phyloP scores from a whole-genome alignment of 2,329 filamentous ascomycete species.

The Volutella citrinella region DNA sequence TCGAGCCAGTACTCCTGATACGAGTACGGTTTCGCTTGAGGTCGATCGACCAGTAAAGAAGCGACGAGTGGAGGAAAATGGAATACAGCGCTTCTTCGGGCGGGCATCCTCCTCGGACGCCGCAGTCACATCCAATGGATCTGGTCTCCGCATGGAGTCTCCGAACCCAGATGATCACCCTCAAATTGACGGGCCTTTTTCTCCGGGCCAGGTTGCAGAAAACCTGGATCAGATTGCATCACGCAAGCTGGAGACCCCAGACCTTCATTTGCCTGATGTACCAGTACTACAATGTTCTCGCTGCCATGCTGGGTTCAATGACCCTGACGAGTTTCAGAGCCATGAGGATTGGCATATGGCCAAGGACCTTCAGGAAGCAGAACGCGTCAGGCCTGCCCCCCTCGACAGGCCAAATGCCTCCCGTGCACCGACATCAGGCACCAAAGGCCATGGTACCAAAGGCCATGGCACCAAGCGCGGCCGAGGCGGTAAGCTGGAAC shows the following conservation, averaged over 20 bases:
- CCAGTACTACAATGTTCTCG: conserved; percentile 57
- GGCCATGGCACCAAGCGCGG: conserved; percentile 43
- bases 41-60: conserved; percentile 27
- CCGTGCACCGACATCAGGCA: no score
- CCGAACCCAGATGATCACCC: background rate
- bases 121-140: conserved; percentile 1
- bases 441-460: no score
- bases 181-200: background rate
- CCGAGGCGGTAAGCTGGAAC: conserved; percentile 43
- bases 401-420: no score
- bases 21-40: conserved; percentile 16
- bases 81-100: conserved; percentile 58
- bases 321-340: conserved; percentile 60
- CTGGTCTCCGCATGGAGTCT: background rate
- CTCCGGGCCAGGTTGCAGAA: background rate
- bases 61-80: conserved; percentile 39
- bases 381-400: conserved; percentile 50
- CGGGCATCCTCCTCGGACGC: conserved; percentile 33
- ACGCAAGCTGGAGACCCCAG: no score
- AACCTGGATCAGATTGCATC: background rate
- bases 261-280: no score
- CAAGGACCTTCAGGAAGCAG: conserved; percentile 70
- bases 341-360: conserved; percentile 96
- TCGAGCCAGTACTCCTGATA: conserved; percentile 19
- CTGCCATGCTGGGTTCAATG: conserved; percentile 61